Conservation (phyloP, 148 eudicot genomes). For the Nepenthes gracilis region DNA sequence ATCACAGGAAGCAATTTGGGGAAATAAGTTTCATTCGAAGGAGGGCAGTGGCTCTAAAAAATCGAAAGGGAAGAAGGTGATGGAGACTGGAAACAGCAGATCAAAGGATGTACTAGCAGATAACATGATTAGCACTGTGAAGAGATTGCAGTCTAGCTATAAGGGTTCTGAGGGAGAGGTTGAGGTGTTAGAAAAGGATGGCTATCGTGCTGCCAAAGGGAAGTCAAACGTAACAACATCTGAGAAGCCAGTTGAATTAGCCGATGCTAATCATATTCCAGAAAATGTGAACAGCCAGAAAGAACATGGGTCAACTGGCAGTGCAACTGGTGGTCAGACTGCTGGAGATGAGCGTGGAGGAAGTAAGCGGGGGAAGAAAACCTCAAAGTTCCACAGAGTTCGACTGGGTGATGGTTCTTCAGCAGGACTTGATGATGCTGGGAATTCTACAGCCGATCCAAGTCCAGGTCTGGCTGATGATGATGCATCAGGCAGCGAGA, state of each 20-base stretch:
- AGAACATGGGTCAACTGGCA: conserved; percentile 10
- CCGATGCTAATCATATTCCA: conserved; percentile 5
- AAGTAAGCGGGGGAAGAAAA: conserved; percentile 69
- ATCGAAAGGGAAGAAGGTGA: conserved; percentile 50
- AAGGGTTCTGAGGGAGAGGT: conserved; percentile 55
- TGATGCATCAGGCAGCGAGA: conserved; percentile 14
- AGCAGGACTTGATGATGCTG: conserved; percentile 39
- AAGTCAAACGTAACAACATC: conserved; percentile 22
- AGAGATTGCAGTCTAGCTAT: conserved; percentile 56
- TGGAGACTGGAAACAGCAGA: conserved; percentile 20
- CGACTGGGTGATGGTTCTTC: conserved; percentile 68
- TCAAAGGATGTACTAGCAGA: conserved; percentile 51
- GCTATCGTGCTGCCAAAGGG: conserved; percentile 55
- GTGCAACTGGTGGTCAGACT: conserved; percentile 14
- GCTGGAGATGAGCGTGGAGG: conserved; percentile 27
- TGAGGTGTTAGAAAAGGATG: conserved; percentile 74
- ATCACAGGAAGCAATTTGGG: conserved; percentile 29
- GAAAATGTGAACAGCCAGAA: conserved; percentile 10
- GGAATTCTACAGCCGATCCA: conserved; percentile 28
- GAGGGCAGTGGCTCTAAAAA: conserved; percentile 32
- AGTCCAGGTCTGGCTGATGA: conserved; percentile 14
- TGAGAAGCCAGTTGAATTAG: conserved; percentile 16
- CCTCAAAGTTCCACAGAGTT: conserved; percentile 70
- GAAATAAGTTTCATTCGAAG: conserved; percentile 18
- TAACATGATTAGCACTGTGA: conserved; percentile 47